Percentiles rank a stretch among this genome's conserved stretches.
Conservation (phyloP, 345 rosid species). For the Odontarrhena argentea region DNA sequence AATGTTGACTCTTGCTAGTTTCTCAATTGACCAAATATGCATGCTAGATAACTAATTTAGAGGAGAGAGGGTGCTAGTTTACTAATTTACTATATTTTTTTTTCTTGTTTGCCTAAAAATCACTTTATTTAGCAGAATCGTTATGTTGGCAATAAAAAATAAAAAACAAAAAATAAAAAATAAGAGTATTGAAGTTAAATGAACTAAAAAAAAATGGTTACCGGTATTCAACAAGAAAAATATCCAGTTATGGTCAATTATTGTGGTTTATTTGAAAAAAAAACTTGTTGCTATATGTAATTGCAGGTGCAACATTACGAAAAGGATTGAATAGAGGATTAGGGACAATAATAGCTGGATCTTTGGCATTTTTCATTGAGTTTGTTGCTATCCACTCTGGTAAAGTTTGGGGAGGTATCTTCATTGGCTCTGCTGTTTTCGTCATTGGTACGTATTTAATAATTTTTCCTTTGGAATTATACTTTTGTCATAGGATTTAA, state of each 20-base stretch:
- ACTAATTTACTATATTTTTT: no score
- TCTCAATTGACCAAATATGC: no score
- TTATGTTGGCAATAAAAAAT: no score
- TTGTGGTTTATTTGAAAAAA: no score
- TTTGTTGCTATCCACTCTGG: conserved; percentile 52
- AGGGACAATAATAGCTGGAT: conserved; percentile 71
- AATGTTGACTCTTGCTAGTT: no score
- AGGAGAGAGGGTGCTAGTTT: no score
- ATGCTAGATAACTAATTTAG: no score
- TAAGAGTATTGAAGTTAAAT: no score
- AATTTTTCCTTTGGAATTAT: not conserved
- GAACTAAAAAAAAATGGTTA: no score
- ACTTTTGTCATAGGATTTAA: not conserved
- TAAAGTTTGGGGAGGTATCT: conserved; percentile 54
- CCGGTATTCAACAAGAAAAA: not conserved
- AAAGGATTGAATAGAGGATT: conserved; percentile 80
- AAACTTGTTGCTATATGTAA: not conserved
- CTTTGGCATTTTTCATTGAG: conserved; percentile 62
- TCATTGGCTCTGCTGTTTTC: conserved; percentile 64
- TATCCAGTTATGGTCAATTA: not conserved
- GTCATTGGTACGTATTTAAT: conserved; percentile 52
- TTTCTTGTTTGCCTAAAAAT: no score
- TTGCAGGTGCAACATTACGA: conserved; percentile 70
- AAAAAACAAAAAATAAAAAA: no score
- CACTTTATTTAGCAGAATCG: no score